Evolutionary conservation across 331 rosid genomes (phyloP).

Genomic region (Prunus yedoensis): DNA sequence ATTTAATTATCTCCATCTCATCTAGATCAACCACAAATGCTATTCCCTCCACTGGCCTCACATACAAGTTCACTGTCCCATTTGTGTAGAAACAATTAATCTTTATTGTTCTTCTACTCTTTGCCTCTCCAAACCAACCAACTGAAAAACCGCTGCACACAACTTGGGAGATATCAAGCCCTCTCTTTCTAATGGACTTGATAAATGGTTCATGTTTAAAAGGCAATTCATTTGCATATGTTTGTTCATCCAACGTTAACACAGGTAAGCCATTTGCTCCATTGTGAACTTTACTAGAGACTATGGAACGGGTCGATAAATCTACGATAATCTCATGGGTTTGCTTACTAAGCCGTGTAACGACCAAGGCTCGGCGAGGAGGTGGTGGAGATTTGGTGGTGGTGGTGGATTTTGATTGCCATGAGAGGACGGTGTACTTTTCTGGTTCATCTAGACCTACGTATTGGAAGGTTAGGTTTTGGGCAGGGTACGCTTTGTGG

Average conservation of each 20-base stretch:
- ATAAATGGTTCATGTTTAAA: slow-evolving; percentile 32
- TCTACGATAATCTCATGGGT: slow-evolving; percentile 43
- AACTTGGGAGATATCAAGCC: slow-evolving; percentile 42
- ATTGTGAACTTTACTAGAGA: slow-evolving; percentile 23
- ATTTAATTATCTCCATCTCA: slow-evolving; percentile 50
- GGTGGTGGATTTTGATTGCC: slow-evolving; percentile 31
- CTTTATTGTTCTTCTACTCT: slow-evolving; percentile 30
- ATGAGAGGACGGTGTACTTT: slow-evolving; percentile 41
- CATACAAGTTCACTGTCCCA: slow-evolving; percentile 43
- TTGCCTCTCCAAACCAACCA: slow-evolving; percentile 67
- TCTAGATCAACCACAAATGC: slow-evolving; percentile 51
- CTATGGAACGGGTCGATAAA: slow-evolving; percentile 25
- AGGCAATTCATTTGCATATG: slow-evolving; percentile 21
- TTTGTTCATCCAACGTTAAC: slow-evolving; percentile 29
- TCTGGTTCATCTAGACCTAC: slow-evolving; percentile 61
- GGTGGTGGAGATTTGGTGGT: slow-evolving; percentile 10
- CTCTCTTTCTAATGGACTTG: slow-evolving; percentile 43
- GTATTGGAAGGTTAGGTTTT: slow-evolving; percentile 48
- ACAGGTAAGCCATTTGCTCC: slow-evolving; percentile 50
- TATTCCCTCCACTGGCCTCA: slow-evolving; percentile 67
- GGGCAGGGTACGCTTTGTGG: slow-evolving; percentile 19
- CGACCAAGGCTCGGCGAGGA: slow-evolving; percentile 43
- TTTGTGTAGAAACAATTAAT: slow-evolving; percentile 42
- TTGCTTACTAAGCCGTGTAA: slow-evolving; percentile 32
- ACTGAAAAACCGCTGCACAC: slow-evolving; percentile 32